Conservation (phyloP, 1,139 yeast genomes). For the Debaryomyces nepalensis region DNA sequence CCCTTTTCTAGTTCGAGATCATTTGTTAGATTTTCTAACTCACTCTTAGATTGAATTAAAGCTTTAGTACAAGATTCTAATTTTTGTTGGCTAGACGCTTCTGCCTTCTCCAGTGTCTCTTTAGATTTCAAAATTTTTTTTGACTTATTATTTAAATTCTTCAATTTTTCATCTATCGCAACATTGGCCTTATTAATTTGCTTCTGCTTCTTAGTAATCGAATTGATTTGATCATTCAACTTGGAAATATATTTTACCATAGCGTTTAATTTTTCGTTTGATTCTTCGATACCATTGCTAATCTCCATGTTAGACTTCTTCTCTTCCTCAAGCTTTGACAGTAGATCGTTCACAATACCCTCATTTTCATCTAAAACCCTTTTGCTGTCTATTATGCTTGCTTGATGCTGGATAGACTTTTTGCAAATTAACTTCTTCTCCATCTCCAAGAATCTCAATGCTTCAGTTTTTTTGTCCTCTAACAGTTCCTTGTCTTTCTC, state of each 20-base stretch:
- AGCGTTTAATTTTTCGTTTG: conserved; percentile 41
- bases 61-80: conserved; percentile 51
- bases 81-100: conserved; percentile 51
- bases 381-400: conserved; percentile 46
- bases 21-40: conserved; percentile 49
- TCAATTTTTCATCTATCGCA: conserved; percentile 73
- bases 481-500: conserved; percentile 73
- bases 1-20: conserved; percentile 58
- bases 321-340: conserved; percentile 52
- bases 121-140: conserved; percentile 63
- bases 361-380: conserved; percentile 45
- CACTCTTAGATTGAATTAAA: conserved; percentile 41
- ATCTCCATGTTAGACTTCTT: conserved; percentile 50
- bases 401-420: conserved; percentile 63
- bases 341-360: conserved; percentile 37
- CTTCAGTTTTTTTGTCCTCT: conserved; percentile 72
- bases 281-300: conserved; percentile 43
- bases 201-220: conserved; percentile 43
- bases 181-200: conserved; percentile 57
- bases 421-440: conserved; percentile 67
- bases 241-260: conserved; percentile 35
- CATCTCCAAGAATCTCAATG: conserved; percentile 63
- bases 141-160: conserved; percentile 61
- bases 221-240: conserved; percentile 36
- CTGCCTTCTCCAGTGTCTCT: conserved; percentile 37